Evolutionary conservation across 1,284 basidiomycete species (phyloP), one percentile per base, ranked within the genome.

Genomic region (Sanguinoderma infundibulare): DNA sequence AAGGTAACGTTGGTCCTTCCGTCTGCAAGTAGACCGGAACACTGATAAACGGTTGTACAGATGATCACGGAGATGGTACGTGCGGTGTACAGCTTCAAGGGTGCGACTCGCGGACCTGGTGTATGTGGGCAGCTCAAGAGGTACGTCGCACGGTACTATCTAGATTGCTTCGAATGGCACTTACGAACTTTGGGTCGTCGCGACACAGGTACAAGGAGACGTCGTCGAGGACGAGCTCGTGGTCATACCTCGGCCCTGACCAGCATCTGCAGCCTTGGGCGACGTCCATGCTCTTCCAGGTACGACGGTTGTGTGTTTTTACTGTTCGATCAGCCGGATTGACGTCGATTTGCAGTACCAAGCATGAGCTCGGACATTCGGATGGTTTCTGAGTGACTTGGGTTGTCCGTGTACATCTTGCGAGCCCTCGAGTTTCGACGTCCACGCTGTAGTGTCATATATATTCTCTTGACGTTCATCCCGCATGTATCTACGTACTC

Each of bases 41-140:
- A 17, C 46, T 49, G 15, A 32, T 20, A 14, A 4, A 49, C 17
- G n/a, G n/a, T 59, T 24, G 28, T 57, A 17, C 52, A 81, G 75
- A 78, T 81, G 61, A 76, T 85, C 61, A 75, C 74, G 3, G 75
- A 81, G 59, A 80, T 81, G 14, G 73, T 88, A 8, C 78, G 79
- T 5, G 80, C 78, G 5, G 76, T 89, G 26, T 82, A 85, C 67
- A 76, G 77, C 42, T 76, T 83, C 53, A 73, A 77, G 38, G 81
- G 83, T 47, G 47, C 90, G 22, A 74, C 77, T 20, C 84, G 86
- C 42, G 85, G 80, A 2, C 84, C 85, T 0, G 84, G 81, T 0
- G 68, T 77, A 36, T 83, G 83, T 1, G 89, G 87, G 4, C 64
- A 65, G 15, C 80, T 90, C 36, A 79, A 82, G 54, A 75, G 84